Evolutionary conservation across 305 asterid species (phyloP), one percentile per base, ranked within the genome.

Genomic region (Fraxinus nigra): DNA sequence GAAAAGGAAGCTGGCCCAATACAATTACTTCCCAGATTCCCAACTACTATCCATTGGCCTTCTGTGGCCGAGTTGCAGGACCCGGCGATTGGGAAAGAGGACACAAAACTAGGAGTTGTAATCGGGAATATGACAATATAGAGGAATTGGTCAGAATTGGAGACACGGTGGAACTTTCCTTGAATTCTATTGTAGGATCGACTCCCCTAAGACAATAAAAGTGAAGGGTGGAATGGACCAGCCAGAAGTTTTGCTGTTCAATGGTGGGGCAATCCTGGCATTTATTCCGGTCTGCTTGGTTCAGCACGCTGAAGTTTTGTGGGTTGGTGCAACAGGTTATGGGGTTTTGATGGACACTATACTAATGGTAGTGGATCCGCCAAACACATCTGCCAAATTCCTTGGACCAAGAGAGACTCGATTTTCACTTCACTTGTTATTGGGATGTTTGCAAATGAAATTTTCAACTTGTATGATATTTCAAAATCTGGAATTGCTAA

Each of bases 401-500:
- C 18, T 46, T 18, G 7, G 56, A 13, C 18, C 18, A 46, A 46
- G 59, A 14, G 59, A 46, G 59, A 46, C 18, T 46, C 18, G 20
- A 14, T 46, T 46, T 46, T 46, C 59, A 46, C 18, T 13, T 46
- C 18, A 46, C 7, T 46, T 1, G 59, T 46, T 6, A 13, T 14
- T 46, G 59, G 59, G 59, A 13, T 46, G 59, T 46, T 13, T 46
- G 20, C 59, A 46, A 46, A 14, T 13, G 59, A 14, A 14, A 13
- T 46, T 46, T 14, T 46, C 14, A 46, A 13, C 59, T 46, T 13
- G 59, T 13, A 46, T 46, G 59, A 13, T 14, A 46, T 46, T 46
- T 46, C 7, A 46, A 13, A 46, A 46, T 46, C 18, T 13, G 18
- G 59, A 46, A 75, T 86, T 83, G 81, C 90, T 20, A 72, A 85